Evolutionary conservation across 495 filamentous ascomycete species (phyloP).

Genomic region (Penicillium crystallinum): DNA sequence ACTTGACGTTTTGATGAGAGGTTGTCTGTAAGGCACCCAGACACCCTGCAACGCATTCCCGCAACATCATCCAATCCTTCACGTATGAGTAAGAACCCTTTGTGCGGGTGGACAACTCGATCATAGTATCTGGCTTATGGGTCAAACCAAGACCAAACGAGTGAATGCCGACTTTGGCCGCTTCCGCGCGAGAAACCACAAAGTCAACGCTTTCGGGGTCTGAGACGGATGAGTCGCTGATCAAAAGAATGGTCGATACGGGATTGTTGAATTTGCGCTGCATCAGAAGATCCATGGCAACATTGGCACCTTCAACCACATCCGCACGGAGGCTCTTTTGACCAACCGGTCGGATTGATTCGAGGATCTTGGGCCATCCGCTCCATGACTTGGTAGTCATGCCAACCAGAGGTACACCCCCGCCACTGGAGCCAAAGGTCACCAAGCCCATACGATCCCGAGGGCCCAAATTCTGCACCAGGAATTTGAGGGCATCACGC

Average conservation of each 20-base stretch:
- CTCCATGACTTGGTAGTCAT: conserved; percentile 94
- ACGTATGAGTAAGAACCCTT: conserved; percentile 98
- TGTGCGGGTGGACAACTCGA: conserved; percentile 90
- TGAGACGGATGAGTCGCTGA: conserved; percentile 97
- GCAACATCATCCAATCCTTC: conserved; percentile 99
- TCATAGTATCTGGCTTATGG: conserved; percentile 98
- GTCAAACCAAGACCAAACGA: conserved; percentile 95
- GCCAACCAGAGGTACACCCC: conserved; percentile 91
- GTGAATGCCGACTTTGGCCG: conserved; percentile 95
- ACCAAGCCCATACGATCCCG: conserved; percentile 95
- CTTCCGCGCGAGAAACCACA: conserved; percentile 95
- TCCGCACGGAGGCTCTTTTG: conserved; percentile 96
- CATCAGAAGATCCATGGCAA: conserved; percentile 98
- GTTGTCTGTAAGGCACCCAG: conserved; percentile 89
- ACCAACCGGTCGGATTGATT: conserved; percentile 85
- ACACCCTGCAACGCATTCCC: conserved; percentile 94
- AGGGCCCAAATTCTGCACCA: conserved; percentile 87
- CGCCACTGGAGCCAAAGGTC: conserved; percentile 92
- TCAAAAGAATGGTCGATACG: conserved; percentile 91
- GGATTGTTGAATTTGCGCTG: conserved; percentile 95
- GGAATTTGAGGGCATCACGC: conserved; percentile 88
- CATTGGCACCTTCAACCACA: conserved; percentile 96
- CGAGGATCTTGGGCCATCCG: conserved; percentile 84
- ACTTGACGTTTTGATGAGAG: conserved; percentile 98
- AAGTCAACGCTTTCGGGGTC: conserved; percentile 97